phyloP scores from a whole-genome alignment of 164 flowering plant species.

The Sextonia rubra region DNA sequence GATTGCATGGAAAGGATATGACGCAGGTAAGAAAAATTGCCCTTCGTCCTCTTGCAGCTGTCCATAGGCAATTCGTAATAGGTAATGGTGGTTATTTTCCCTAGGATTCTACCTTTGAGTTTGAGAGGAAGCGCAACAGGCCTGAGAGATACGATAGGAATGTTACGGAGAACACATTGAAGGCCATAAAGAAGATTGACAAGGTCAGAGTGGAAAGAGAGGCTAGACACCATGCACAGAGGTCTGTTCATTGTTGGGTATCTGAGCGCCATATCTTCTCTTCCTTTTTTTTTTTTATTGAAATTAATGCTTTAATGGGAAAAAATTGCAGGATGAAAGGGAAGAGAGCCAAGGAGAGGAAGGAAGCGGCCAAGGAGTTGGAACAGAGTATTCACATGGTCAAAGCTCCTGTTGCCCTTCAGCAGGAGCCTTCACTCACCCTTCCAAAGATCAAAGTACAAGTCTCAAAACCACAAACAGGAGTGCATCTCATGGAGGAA shows the following conservation, averaged over 20 bases:
- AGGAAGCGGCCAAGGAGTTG: constrained; percentile 37
- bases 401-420: constrained; percentile 45
- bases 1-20: constrained; percentile 88
- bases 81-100: neutral
- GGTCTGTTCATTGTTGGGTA: constrained; percentile 8
- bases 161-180: constrained; percentile 22
- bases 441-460: constrained; percentile 24
- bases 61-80: neutral
- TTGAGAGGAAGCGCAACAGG: constrained; percentile 30
- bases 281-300: too few relatives aligned
- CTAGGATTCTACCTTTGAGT: constrained; percentile 30
- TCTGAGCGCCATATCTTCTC: neutral
- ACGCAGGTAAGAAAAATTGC: constrained; percentile 48
- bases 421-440: constrained; percentile 40
- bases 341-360: constrained; percentile 18
- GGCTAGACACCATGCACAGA: constrained; percentile 10
- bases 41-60: neutral
- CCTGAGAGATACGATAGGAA: constrained; percentile 30
- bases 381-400: constrained; percentile 52
- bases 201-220: constrained; percentile 20
- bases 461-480: constrained; percentile 29
- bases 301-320: neutral
- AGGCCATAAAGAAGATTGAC: constrained; percentile 26
- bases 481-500: constrained; percentile 57
- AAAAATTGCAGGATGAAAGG: constrained; percentile 20